These are phyloP conservation scores for Lactifluus volemus DNA, from an alignment of 768 basidiomycete species.

Conservation along the genomic window DNA sequence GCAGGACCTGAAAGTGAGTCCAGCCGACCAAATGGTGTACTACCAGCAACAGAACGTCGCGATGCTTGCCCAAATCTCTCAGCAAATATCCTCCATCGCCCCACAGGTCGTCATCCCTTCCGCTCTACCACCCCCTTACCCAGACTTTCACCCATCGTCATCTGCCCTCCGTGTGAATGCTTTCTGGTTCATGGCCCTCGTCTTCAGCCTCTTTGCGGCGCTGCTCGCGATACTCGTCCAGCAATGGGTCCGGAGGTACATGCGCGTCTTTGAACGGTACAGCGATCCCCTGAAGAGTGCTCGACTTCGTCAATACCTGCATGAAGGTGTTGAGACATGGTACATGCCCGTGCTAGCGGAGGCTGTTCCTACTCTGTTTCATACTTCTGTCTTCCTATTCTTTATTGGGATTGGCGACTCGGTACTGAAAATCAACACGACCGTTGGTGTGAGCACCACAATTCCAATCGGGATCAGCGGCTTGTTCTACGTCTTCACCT, in stretches of 20 bases:
- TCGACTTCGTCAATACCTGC: conserved; percentile 31
- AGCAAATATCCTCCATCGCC: conserved; percentile 1
- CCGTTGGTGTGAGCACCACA: no score
- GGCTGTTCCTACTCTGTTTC: no score
- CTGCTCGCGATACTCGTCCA: conserved; percentile 40
- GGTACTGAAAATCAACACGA: conserved; percentile 26
- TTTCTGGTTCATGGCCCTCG: conserved; percentile 33
- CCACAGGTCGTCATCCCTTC: not conserved
- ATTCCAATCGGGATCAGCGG: conserved; percentile 1
- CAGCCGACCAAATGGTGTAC: not conserved
- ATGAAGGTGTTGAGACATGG: conserved; percentile 33
- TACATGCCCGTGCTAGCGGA: no score
- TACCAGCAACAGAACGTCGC: not conserved
- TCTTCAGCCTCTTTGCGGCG: conserved; percentile 34
- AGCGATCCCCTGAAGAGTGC: conserved; percentile 26
- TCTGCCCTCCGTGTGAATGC: conserved; percentile 32
- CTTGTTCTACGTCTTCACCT: conserved; percentile 9
- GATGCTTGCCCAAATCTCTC: not conserved
- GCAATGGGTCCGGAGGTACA: conserved; percentile 38
- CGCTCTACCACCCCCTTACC: not conserved
- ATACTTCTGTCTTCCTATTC: no score
- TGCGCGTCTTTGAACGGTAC: conserved; percentile 25
- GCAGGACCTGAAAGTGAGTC: not conserved
- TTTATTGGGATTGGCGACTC: conserved; percentile 41
- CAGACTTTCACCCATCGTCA: conserved; percentile 18